Base-by-base conservation (phyloP, 2,329 filamentous ascomycete genomes). In the Alternaria longipes region DNA sequence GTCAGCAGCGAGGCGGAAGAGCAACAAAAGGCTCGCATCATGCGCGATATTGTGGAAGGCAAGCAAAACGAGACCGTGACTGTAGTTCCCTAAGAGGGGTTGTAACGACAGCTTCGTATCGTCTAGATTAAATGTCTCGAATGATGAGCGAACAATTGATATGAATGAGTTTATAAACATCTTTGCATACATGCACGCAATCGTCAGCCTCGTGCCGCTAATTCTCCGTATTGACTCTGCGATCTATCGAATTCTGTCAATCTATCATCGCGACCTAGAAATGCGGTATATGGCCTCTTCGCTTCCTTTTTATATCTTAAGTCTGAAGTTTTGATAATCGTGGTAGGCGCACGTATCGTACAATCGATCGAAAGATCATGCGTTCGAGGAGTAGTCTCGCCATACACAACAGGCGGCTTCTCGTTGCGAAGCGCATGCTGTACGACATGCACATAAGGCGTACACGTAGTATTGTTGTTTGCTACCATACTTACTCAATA, bases 1-100 rank as follows among this genome's bases (percentile, higher is more conserved):
- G 71, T 76, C 24, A 69, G 70, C 28, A 76, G 71, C 42, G 75
- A 74, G 36, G 74, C 69, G n/a, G 76, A 78, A 50, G 75, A 78
- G 63, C 67, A 67, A 44, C 65, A 71, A 42, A 77, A 74, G 56
- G 60, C 65, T 30, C 61, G 74, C 22, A 77, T 78, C 42, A 75
- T 77, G 67, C 38, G 56, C 9, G 71, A 76, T 16, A 76, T 76
- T 47, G 56, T 74, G 2, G 66, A 72, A 18, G 67, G 68, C 12
- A 67, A 65, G 34, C 62, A 26, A 40, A 32, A 42, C 20, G 20
- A 32, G 8, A 45, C 46, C 16, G 32, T 38, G 5, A n/a, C 24
- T 40, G 26, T 18, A 7, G 30, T 40, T 28, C 45, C 57, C 8
- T 60, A 44, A 14, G 18, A 4, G 18, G 3, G 16, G 30, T 20